Evolutionary conservation across 108 stramenopile species (phyloP), one percentile per base, ranked within the genome.

Genomic region (Fistulifera pelliculosa): DNA sequence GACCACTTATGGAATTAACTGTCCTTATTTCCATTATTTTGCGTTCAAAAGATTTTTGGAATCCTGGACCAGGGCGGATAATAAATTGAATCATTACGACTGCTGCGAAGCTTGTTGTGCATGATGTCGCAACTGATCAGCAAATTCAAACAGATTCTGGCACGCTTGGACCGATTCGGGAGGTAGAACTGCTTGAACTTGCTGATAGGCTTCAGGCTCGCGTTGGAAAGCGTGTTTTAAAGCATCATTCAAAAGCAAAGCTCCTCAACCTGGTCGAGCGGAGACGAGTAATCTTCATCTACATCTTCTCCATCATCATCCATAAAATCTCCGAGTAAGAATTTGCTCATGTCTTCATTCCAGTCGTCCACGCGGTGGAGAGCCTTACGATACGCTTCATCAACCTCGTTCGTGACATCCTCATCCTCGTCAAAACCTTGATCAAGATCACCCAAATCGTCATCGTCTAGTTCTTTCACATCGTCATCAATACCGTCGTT

Each of bases 381-480:
- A 5, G 87, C 86, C 54, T 76, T 77, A 50, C 82, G 73, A 61
- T 87, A 90, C 2, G 83, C 80, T 57, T 88, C 90, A 47, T 93
- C 90, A 18, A 73, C 70, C 16, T 81, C 75, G 53, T 88, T 82
- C 16, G 71, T 81, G 8, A 93, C 90, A 59, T 93, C 90, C 50
- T 93, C 77, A 54, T 86, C 71, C 59, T 90, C 87, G 19, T 72
- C 86, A 56, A 86, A 90, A 13, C 87, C 89, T 39, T 80, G 83
- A 45, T 79, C 86, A 19, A 68, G 52, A 56, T 76, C 80, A 11
- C 66, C 74, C 48, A 76, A 60, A n/a, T 68, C 72, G 1, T 57
- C 75, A 21, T 79, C 79, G 40, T 44, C 62, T 40, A 51, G 65
- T n/a, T 62, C 70, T 23, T 70, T 50, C 11, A 58, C 66, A 17